Conservation (phyloP, 306 rosid species). For the Fragaria ananassa region DNA sequence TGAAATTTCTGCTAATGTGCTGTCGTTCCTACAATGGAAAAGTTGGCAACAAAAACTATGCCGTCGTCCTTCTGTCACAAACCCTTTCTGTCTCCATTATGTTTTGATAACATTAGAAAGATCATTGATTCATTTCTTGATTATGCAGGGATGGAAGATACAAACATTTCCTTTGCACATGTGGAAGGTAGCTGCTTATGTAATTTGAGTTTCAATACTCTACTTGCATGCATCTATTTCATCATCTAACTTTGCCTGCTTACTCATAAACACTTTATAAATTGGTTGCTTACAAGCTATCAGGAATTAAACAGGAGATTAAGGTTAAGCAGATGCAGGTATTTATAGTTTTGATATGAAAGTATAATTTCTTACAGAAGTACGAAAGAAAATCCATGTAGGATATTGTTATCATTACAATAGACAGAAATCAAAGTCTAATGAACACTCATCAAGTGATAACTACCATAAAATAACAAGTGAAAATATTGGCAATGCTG, state of each 20-base stretch:
- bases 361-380: not conserved
- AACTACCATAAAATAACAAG: not conserved
- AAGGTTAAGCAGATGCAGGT: not conserved
- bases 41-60: not conserved
- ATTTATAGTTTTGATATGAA: not conserved
- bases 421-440: not conserved
- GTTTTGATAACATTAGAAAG: not conserved
- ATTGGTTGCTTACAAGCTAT: not conserved
- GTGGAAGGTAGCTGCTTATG: slow-evolving; percentile 72
- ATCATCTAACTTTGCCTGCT: slow-evolving; percentile 6
- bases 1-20: not conserved
- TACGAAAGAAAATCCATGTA: not conserved
- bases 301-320: not conserved
- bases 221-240: slow-evolving; percentile 11
- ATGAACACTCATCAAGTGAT: not conserved
- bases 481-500: not conserved
- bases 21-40: not conserved
- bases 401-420: not conserved
- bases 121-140: slow-evolving; percentile 27
- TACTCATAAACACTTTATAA: slow-evolving; percentile 8
- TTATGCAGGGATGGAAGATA: slow-evolving; percentile 77
- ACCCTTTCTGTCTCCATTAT: not conserved
- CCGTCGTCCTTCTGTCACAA: not conserved
- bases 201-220: slow-evolving; percentile 23
- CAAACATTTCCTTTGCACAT: slow-evolving; percentile 78